phyloP scores from a whole-genome alignment of 2,329 filamentous ascomycete genomes.

The Fusarium armeniacum region DNA sequence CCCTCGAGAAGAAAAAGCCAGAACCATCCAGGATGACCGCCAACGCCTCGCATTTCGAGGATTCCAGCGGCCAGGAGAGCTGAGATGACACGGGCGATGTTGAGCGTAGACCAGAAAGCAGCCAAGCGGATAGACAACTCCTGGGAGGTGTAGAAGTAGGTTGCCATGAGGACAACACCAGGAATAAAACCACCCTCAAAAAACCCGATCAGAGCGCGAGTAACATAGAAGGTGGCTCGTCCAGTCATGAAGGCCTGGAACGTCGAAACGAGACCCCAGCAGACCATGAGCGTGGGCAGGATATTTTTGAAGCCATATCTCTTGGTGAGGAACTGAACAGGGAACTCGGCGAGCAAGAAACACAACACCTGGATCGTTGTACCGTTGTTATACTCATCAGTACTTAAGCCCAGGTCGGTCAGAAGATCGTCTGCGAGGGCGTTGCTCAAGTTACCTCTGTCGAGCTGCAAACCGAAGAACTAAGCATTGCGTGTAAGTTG shows the following conservation, averaged over 20 bases:
- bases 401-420: no score
- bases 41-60: constrained; percentile 64
- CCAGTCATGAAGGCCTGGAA: constrained; percentile 67
- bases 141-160: constrained; percentile 78
- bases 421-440: constrained; percentile 74
- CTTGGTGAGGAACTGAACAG: constrained; percentile 70
- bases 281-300: constrained; percentile 67
- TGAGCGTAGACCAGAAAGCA: constrained; percentile 74
- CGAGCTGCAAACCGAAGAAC: constrained; percentile 75
- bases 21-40: constrained; percentile 67
- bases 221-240: constrained; percentile 63
- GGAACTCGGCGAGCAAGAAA: constrained; percentile 70
- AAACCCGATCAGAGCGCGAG: constrained; percentile 66
- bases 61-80: constrained; percentile 63
- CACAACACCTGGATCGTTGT: constrained; percentile 68
- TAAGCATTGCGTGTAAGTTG: constrained; percentile 38
- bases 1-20: constrained; percentile 64
- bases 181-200: constrained; percentile 72
- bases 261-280: constrained; percentile 62
- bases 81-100: constrained; percentile 60
- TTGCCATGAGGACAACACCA: constrained; percentile 73
- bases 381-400: no score
- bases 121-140: constrained; percentile 77
- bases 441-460: constrained; percentile 73
- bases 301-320: constrained; percentile 69